Evolutionary conservation across 1,139 yeast species (phyloP).

Genomic region (Diutina rugosa): DNA sequence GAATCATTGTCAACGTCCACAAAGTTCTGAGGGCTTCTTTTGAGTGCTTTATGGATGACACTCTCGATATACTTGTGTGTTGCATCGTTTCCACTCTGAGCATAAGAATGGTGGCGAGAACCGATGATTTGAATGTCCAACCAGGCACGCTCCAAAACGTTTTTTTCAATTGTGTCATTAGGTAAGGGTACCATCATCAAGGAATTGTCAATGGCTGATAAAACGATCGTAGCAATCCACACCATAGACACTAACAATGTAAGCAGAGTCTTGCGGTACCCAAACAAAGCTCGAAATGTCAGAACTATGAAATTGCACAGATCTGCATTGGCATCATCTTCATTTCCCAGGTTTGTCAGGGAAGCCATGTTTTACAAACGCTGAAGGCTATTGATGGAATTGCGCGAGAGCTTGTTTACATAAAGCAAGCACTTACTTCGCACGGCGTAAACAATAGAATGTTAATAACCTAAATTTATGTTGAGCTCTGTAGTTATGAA

Average conservation of each 20-base stretch:
- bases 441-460: not conserved
- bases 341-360: not conserved
- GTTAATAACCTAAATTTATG: too few relatives aligned
- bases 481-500: not conserved
- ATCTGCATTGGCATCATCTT: not conserved
- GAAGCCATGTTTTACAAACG: not conserved
- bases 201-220: slow-evolving; percentile 20
- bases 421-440: not conserved
- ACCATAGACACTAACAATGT: slow-evolving; percentile 36
- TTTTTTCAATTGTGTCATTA: slow-evolving; percentile 16
- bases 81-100: slow-evolving; percentile 60
- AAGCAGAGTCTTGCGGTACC: slow-evolving; percentile 49
- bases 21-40: slow-evolving; percentile 14
- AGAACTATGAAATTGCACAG: slow-evolving; percentile 16
- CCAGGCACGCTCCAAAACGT: slow-evolving; percentile 45
- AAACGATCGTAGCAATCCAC: slow-evolving; percentile 18
- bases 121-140: slow-evolving; percentile 57
- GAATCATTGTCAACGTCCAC: slow-evolving; percentile 42
- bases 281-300: slow-evolving; percentile 27
- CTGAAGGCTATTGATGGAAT: not conserved
- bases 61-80: slow-evolving; percentile 56
- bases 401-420: not conserved
- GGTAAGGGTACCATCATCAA: slow-evolving; percentile 25
- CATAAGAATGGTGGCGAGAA: slow-evolving; percentile 59
- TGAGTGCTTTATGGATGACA: slow-evolving; percentile 21